These are phyloP conservation scores for Hirschioporus abietinus DNA, from an alignment of 768 basidiomycete species.

Conservation along the genomic window DNA sequence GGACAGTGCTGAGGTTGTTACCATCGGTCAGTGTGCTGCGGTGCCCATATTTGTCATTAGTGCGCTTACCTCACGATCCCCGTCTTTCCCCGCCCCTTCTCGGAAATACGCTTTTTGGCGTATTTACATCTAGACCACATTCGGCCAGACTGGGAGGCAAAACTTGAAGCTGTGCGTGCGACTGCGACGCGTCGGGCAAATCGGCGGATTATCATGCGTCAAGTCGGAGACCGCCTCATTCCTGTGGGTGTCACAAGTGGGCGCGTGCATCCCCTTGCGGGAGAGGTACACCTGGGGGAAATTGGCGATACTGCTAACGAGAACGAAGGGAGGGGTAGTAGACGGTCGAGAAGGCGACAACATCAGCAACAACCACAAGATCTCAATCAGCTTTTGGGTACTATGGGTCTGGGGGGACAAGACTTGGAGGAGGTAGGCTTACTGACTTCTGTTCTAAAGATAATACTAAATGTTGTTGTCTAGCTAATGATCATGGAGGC, in stretches of 20 bases:
- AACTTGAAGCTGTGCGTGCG: conserved; percentile 89
- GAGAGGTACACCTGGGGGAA: conserved; percentile 26
- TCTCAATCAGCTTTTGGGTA: conserved; percentile 54
- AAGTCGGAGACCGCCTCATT: conserved; percentile 94
- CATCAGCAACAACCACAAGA: conserved; percentile 43
- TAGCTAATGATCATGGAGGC: conserved; percentile 99
- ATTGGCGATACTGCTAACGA: conserved; percentile 40
- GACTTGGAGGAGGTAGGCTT: conserved; percentile 84
- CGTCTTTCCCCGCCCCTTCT: conserved; percentile 4
- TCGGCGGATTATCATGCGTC: conserved; percentile 95
- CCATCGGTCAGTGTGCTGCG: conserved; percentile 57
- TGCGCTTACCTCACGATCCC: conserved; percentile 7
- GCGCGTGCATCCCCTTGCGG: conserved; percentile 62
- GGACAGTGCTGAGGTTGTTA: conserved; percentile 86
- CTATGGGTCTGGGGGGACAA: conserved; percentile 72
- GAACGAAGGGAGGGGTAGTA: conserved; percentile 34
- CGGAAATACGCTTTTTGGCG: conserved; percentile 5
- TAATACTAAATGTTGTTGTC: conserved; percentile 4
- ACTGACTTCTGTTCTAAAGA: conserved; percentile 14
- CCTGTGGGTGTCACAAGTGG: conserved; percentile 95
- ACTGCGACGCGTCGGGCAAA: conserved; percentile 95
- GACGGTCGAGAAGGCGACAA: conserved; percentile 56
- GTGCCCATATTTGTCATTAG: conserved; percentile 7
- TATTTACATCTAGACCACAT: conserved; percentile 68
- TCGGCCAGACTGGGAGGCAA: conserved; percentile 97